Evolutionary conservation across 495 filamentous ascomycete species (phyloP).

Genomic region (Aspergillus ostianus): DNA sequence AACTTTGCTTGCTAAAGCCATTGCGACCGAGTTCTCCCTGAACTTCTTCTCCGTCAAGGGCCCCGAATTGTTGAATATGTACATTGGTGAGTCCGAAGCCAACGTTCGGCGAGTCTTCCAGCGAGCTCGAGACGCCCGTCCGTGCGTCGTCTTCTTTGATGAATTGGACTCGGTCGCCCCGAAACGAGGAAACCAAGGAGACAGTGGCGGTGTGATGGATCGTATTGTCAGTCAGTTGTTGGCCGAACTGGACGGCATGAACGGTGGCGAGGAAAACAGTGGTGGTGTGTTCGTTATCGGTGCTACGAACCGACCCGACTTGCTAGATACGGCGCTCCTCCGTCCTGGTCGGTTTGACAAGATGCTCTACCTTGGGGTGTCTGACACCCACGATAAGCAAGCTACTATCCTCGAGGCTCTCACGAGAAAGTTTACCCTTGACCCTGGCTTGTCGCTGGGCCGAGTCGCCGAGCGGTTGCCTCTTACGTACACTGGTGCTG

Average conservation of each 20-base stretch:
- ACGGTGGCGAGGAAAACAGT: slow-evolving; percentile 77
- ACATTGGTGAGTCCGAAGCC: slow-evolving; percentile 97
- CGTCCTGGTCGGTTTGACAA: slow-evolving; percentile 95
- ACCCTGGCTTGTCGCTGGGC: slow-evolving; percentile 69
- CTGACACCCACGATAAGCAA: slow-evolving; percentile 96
- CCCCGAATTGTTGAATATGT: slow-evolving; percentile 97
- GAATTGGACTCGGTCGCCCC: slow-evolving; percentile 96
- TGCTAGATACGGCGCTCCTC: slow-evolving; percentile 87
- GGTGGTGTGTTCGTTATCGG: slow-evolving; percentile 97
- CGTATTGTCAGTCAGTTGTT: slow-evolving; percentile 94
- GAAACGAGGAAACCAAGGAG: slow-evolving; percentile 95
- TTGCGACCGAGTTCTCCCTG: slow-evolving; percentile 95
- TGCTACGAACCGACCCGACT: slow-evolving; percentile 91
- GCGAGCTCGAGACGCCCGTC: slow-evolving; percentile 87
- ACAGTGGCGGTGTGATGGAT: slow-evolving; percentile 98
- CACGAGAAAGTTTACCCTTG: slow-evolving; percentile 87
- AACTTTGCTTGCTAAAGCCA: slow-evolving; percentile 93
- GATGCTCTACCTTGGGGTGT: slow-evolving; percentile 96
- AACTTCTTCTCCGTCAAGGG: slow-evolving; percentile 99
- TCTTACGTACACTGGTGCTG: slow-evolving; percentile 95
- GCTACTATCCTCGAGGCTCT: slow-evolving; percentile 90
- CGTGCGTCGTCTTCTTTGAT: slow-evolving; percentile 98
- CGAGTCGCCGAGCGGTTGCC: slow-evolving; percentile 75
- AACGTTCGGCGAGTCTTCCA: slow-evolving; percentile 97
- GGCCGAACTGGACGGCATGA: slow-evolving; percentile 97